Base-by-base conservation (phyloP, 2,329 filamentous ascomycete species). In the Neoascochyta sp. region DNA sequence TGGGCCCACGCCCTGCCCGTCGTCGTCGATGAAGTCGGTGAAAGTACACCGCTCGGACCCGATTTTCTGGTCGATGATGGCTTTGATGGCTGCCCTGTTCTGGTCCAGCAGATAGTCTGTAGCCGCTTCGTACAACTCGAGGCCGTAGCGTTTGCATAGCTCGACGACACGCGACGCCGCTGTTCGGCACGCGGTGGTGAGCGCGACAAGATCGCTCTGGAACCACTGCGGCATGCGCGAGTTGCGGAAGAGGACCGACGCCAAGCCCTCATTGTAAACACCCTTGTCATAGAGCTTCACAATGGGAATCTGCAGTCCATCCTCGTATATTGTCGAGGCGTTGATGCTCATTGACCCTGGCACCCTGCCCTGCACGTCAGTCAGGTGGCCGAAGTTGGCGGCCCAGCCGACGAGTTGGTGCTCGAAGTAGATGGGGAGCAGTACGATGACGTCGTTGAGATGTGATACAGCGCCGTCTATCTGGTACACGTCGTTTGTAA, bases 321-420 rank as follows among this genome's bases (percentile, higher is more conserved):
- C 70, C 26, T 73, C 69, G 36, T 65, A 73, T 6, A 72, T 62
- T 1, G 66, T 70, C 4, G 54, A 60, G 1, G 68, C 66, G 26
- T 69, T 68, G 39, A 72, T 68, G 7, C 67, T 70, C 67, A 73
- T 69, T 14, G 66, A 70, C 1, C 70, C 70, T 0, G 70, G 69
- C 0, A 72, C 69, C 30, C 68, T 70, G 12, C 69, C 70, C 36
- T 61, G 57, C 2, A 63, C 44, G 30, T 63, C 59, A 1, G 69
- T 71, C 34, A 73, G 45, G 37, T 73, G 70, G 1, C 70, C 70
- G 31, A 73, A 73, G 36, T 73, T 70, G 10, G 69, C 69, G 1
- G 69, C 64, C 63, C 67, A 73, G 1, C 69, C 70, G 15, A 73
- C 62, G 2, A 73, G 52, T 12, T 57, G 50, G 33, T 65, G 58